Conservation (phyloP, 1,284 basidiomycete species). For the Ganoderma boninense region DNA sequence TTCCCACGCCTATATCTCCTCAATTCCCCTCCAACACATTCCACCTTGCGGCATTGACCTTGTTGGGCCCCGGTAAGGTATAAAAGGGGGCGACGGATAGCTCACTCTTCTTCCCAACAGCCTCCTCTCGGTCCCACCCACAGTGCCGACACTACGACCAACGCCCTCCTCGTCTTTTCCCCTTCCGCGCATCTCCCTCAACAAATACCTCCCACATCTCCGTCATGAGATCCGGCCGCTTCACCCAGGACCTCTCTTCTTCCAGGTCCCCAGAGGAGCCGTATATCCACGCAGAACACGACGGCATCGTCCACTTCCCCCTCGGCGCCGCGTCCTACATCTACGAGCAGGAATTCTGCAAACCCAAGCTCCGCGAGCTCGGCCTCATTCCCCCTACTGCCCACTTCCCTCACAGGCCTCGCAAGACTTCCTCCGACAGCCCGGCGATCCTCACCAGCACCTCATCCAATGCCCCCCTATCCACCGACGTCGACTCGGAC, state of each 20-base stretch:
- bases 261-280: neutral
- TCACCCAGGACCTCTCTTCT: constrained; percentile 3
- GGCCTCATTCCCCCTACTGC: constrained; percentile 21
- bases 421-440: neutral
- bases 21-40: neutral
- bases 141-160: neutral
- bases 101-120: neutral
- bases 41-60: neutral
- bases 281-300: constrained; percentile 17
- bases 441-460: neutral
- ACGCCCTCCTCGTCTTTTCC: neutral
- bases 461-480: neutral
- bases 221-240: neutral
- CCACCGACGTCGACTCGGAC: constrained; percentile 4
- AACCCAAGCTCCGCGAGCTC: constrained; percentile 21
- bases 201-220: neutral
- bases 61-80: neutral
- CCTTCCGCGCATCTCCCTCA: neutral
- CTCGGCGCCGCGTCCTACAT: constrained; percentile 29
- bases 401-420: neutral
- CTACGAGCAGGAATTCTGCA: constrained; percentile 21
- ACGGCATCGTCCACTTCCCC: constrained; percentile 29
- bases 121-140: neutral
- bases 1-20: neutral
- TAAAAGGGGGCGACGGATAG: neutral